Base-by-base conservation (phyloP, 208 protist genomes). In the Balamuthia mandrillaris region DNA sequence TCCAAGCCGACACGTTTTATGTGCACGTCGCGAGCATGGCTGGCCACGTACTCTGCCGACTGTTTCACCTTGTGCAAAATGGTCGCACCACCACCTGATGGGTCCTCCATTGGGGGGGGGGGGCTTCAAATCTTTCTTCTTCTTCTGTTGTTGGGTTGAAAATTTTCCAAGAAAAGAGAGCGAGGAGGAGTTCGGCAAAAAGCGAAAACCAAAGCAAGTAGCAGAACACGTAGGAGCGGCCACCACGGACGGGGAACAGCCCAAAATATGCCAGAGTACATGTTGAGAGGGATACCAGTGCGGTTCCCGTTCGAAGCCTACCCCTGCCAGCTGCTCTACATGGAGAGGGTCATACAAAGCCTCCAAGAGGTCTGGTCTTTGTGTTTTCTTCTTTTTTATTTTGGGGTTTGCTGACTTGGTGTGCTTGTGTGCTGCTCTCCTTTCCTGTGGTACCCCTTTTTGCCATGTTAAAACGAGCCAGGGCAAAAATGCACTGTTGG, bases 291-390 rank as follows among this genome's bases (percentile, higher is more conserved):
- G 1, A 52, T 93, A 2, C 9, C 72, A 14, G 90, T 96, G 3
- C 14, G 56, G 0, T 96, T 98, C 89, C 97, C 97, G 0, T 98
- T 96, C 88, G 74, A 90, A 31, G 93, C 97, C 29, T 98, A 99
- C 88, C 84, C 88, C 6, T 93, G 90, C 16, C 97, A 99, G 91
- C 79, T 96, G 24, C 91, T 94, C 68, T 98, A 98, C 90, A 98
- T 99, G 96, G 90, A 90, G 16, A 90, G 90, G 77, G 96, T 98
- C 33, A 92, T 98, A 16, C 79, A 92, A 16, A 92, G 95, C n/a
- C 92, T 98, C 4, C 85, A 95, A 21, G 49, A 61, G 39, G 86
- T 86, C 12, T 21, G 7, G 35, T 12, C 24, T 14, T n/a, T 56
- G 18, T 56, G 49, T 56, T 56, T 56, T 70, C 31, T 70, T 70